A percentile compares a stretch with the other conserved stretches of the same genome.
Evolutionary conservation across 805 yeast species (phyloP).

Genomic region (Kodamaea leandrae): DNA sequence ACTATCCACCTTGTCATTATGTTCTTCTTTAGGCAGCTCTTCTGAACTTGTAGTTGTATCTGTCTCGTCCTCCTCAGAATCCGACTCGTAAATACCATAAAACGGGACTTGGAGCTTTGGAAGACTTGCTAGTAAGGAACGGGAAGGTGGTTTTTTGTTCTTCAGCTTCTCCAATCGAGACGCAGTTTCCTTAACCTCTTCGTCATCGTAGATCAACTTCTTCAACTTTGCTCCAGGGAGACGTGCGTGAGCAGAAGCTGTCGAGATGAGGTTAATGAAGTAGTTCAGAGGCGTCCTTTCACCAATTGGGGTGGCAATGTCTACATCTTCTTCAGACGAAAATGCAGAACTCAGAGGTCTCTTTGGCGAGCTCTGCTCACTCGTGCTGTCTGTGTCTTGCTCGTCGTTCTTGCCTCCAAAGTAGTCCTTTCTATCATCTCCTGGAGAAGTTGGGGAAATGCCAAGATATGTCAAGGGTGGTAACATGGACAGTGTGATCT

Average conservation of each 20-base stretch:
- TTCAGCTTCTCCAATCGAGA: conserved; percentile 1
- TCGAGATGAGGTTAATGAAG: conserved; percentile 28
- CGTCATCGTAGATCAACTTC: conserved; percentile 3
- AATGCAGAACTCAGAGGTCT: too few relatives aligned
- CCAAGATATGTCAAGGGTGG: conserved; percentile 5
- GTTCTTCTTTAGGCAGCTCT: too few relatives aligned
- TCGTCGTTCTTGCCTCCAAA: too few relatives aligned
- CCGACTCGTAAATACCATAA: conserved; percentile 9
- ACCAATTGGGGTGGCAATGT: conserved; percentile 26
- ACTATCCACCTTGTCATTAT: too few relatives aligned
- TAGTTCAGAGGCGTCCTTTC: conserved; percentile 24
- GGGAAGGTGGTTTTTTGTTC: not conserved
- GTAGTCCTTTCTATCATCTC: conserved; percentile 2
- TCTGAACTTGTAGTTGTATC: too few relatives aligned
- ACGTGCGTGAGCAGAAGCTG: conserved; percentile 31
- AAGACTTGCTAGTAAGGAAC: not conserved
- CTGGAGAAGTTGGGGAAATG: not conserved
- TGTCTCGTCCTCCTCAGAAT: conserved; percentile 5
- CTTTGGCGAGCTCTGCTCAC: too few relatives aligned
- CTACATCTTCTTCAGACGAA: conserved; percentile 27
- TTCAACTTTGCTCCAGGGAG: conserved; percentile 12
- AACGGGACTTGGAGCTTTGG: conserved; percentile 7
- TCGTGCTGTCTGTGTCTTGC: too few relatives aligned
- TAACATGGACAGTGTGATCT: conserved; percentile 11
- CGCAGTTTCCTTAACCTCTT: conserved; percentile 1